These are phyloP conservation scores for Naganishia cerealis DNA, from an alignment of 1,284 basidiomycete genomes.

Conservation along the genomic window DNA sequence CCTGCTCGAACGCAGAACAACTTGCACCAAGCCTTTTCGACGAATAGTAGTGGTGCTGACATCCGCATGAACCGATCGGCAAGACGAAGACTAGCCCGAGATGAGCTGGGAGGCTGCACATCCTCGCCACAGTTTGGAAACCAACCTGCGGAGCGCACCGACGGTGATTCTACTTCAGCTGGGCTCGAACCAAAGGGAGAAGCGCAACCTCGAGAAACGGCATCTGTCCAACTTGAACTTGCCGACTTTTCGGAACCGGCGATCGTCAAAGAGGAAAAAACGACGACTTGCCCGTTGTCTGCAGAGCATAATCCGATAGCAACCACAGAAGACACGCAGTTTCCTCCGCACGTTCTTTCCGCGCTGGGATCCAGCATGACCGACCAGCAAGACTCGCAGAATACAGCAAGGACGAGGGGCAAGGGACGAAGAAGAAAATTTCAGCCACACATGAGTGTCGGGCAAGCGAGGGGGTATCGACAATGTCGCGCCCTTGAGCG, in stretches of 20 bases:
- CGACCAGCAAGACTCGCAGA: neutral
- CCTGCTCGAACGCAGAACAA: neutral
- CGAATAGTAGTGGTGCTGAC: neutral
- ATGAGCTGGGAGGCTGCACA: neutral
- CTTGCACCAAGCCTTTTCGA: neutral
- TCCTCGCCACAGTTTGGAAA: neutral
- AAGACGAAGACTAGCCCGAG: neutral
- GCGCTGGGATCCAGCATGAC: neutral
- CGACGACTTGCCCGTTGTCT: too few species aligned
- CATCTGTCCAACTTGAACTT: too few species aligned
- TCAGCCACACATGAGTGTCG: constrained; percentile 2
- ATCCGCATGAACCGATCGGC: neutral
- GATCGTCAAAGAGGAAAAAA: too few species aligned
- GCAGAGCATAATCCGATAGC: too few species aligned
- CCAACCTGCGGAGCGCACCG: neutral
- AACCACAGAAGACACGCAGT: too few species aligned
- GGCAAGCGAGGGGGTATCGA: neutral
- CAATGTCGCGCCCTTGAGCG: neutral
- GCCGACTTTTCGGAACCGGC: too few species aligned
- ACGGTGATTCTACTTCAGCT: neutral
- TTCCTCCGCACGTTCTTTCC: neutral
- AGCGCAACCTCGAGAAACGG: too few species aligned
- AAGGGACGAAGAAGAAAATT: neutral
- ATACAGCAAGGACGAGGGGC: neutral
- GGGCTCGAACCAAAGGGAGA: too few species aligned